These are phyloP conservation scores for Agastache rugosa DNA, from an alignment of 257 asterid species.

Conservation along the genomic window DNA sequence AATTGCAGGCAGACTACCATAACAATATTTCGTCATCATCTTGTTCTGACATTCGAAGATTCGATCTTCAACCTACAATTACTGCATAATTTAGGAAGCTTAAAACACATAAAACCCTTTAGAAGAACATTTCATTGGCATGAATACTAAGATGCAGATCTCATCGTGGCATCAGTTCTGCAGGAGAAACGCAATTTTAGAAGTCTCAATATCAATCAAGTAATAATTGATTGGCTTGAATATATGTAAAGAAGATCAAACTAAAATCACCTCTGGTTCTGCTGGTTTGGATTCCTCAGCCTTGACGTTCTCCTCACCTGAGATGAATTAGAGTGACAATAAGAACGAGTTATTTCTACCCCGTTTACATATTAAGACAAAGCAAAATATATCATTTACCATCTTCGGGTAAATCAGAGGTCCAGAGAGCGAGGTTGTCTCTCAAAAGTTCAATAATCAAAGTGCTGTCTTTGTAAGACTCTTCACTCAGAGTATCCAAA, in stretches of 20 bases:
- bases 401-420: slow-evolving; percentile 87
- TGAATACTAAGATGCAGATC: slow-evolving; percentile 18
- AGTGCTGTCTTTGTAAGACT: slow-evolving; percentile 83
- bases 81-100: slow-evolving; percentile 26
- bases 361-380: not conserved
- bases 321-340: not conserved
- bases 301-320: slow-evolving; percentile 70
- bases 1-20: slow-evolving; percentile 10
- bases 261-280: slow-evolving; percentile 55
- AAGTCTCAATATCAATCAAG: not conserved
- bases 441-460: slow-evolving; percentile 84
- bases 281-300: slow-evolving; percentile 58
- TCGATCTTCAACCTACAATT: slow-evolving; percentile 5
- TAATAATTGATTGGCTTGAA: not conserved
- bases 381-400: slow-evolving; percentile 42
- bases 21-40: too few species aligned
- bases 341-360: not conserved
- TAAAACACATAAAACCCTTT: slow-evolving; percentile 17
- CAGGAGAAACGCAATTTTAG: slow-evolving; percentile 21
- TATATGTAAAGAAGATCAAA: not conserved
- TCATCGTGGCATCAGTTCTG: slow-evolving; percentile 33
- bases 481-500: slow-evolving; percentile 76
- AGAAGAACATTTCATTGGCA: slow-evolving; percentile 23
- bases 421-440: slow-evolving; percentile 89
- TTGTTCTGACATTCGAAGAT: not conserved